Conservation (phyloP, 2,329 filamentous ascomycete genomes). For the Aspergillus felis region DNA sequence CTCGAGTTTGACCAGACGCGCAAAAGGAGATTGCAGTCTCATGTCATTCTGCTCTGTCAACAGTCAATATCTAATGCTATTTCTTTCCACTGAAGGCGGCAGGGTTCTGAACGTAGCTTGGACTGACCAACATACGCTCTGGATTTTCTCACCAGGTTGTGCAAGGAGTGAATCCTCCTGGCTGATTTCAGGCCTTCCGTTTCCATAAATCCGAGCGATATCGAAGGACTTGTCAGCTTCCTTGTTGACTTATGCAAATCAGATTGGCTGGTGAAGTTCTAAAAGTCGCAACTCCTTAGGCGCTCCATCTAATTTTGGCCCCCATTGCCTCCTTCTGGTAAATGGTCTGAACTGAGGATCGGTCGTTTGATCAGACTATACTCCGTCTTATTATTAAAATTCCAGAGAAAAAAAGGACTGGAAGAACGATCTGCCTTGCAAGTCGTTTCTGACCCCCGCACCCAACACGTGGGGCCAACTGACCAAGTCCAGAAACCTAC, state of each 20-base stretch:
- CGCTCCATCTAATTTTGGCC: background rate
- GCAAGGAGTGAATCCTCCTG: background rate
- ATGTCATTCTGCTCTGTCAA: too few relatives aligned
- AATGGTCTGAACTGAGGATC: background rate
- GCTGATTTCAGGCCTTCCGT: background rate
- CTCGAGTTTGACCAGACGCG: too few relatives aligned
- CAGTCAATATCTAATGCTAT: too few relatives aligned
- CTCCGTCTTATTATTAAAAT: background rate
- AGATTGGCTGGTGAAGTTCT: background rate
- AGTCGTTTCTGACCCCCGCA: conserved; percentile 5
- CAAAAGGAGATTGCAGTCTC: too few relatives aligned
- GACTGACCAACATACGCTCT: background rate
- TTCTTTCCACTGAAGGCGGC: too few relatives aligned
- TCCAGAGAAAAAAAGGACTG: too few relatives aligned
- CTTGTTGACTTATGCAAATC: background rate
- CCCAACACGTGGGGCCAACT: conserved; percentile 12
- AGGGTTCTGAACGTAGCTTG: background rate
- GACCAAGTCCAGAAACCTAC: background rate
- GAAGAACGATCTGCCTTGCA: background rate
- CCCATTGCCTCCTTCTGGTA: background rate
- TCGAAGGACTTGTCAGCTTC: background rate
- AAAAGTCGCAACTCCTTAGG: background rate
- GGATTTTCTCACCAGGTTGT: background rate
- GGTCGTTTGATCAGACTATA: too few relatives aligned
- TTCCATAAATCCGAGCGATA: background rate